phyloP scores from a whole-genome alignment of 1,139 yeast genomes.

The Lodderomyces elongisporus region DNA sequence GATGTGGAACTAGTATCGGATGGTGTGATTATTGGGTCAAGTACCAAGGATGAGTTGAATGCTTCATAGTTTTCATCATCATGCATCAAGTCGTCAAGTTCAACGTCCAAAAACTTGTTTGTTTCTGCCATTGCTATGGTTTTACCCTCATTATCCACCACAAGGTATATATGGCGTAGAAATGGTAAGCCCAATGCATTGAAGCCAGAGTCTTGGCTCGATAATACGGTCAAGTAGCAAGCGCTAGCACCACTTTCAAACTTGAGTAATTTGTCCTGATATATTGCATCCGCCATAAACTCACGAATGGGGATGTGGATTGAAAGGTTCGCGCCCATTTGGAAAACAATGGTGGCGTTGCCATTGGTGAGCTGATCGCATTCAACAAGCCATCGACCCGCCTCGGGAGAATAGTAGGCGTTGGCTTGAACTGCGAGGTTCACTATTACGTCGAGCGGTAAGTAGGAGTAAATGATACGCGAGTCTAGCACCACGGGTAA shows the following conservation, averaged over 20 bases:
- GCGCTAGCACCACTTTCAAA: constrained; percentile 56
- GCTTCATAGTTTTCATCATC: neutral
- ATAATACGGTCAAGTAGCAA: constrained; percentile 54
- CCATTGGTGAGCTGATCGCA: constrained; percentile 41
- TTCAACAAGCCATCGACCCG: constrained; percentile 60
- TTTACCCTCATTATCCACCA: constrained; percentile 60
- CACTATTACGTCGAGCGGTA: constrained; percentile 58
- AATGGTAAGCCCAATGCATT: constrained; percentile 61
- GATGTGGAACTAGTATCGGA: neutral
- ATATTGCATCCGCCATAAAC: constrained; percentile 40
- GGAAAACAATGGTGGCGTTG: constrained; percentile 52
- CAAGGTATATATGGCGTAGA: constrained; percentile 52
- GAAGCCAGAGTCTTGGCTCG: constrained; percentile 49
- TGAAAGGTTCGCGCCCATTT: constrained; percentile 44
- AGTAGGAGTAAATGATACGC: constrained; percentile 44
- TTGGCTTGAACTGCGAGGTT: constrained; percentile 70
- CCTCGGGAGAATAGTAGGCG: constrained; percentile 54
- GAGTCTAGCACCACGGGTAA: constrained; percentile 63
- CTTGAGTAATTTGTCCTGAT: constrained; percentile 27
- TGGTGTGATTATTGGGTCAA: neutral
- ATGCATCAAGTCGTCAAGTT: constrained; percentile 4
- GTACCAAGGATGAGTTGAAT: constrained; percentile 1
- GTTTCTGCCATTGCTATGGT: constrained; percentile 46
- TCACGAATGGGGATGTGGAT: constrained; percentile 51
- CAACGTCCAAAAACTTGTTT: constrained; percentile 12